Conservation (phyloP, 805 yeast genomes). For the Myxozyma mucilagina region DNA sequence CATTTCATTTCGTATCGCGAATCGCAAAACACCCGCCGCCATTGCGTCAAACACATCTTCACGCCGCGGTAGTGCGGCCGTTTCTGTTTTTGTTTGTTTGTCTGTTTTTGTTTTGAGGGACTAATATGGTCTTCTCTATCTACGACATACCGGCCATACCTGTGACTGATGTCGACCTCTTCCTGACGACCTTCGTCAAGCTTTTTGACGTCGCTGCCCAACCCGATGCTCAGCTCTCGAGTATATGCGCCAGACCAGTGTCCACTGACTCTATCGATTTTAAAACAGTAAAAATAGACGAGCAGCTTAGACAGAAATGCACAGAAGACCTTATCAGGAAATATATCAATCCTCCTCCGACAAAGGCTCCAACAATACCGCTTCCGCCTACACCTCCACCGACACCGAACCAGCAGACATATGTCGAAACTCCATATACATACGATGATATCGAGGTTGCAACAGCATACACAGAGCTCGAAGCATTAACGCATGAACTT, state of each 20-base stretch:
- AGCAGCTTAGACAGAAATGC: not conserved
- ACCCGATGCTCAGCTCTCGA: not conserved
- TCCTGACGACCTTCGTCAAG: slow-evolving; percentile 12
- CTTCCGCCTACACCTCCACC: not conserved
- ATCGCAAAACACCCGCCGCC: too few species aligned
- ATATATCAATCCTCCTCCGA: not conserved
- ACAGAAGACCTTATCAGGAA: not conserved
- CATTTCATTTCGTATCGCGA: too few species aligned
- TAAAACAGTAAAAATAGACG: not conserved
- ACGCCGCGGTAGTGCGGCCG: not conserved
- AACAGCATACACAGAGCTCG: slow-evolving; percentile 5
- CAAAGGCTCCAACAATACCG: not conserved
- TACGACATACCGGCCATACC: slow-evolving; percentile 24
- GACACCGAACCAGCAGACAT: not conserved
- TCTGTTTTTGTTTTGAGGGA: not conserved
- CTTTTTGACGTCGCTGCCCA: slow-evolving; percentile 15
- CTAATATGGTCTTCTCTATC: slow-evolving; percentile 1
- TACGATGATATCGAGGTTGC: slow-evolving; percentile 1
- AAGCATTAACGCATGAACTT: not conserved
- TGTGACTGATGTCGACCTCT: slow-evolving; percentile 17
- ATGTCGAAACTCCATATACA: not conserved
- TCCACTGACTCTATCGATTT: not conserved
- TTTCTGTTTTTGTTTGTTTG: not conserved
- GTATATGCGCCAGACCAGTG: not conserved
- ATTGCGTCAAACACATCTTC: not conserved